Evolutionary conservation across 495 filamentous ascomycete species (phyloP).

Genomic region (Penicillium malachiteum): DNA sequence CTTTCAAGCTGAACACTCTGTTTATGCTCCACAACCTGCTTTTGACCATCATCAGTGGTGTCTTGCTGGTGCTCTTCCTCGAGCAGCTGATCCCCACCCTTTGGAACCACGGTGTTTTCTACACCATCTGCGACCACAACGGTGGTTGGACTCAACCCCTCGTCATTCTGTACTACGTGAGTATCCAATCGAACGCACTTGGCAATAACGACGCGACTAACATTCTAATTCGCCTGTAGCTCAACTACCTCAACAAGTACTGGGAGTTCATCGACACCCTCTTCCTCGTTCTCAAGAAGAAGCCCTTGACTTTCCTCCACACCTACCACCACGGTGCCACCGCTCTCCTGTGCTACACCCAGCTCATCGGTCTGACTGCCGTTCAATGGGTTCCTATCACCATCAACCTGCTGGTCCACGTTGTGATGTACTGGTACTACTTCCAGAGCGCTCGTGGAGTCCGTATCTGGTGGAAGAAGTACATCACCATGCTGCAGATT

Average conservation of each 20-base stretch:
- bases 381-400: conserved; percentile 69
- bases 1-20: conserved; percentile 60
- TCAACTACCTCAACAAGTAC: conserved; percentile 75
- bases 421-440: conserved; percentile 71
- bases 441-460: conserved; percentile 60
- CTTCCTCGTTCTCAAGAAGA: conserved; percentile 74
- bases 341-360: conserved; percentile 69
- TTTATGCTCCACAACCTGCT: conserved; percentile 73
- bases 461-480: conserved; percentile 62
- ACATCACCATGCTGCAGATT: conserved; percentile 58
- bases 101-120: conserved; percentile 59
- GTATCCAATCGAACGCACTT: conserved; percentile 20
- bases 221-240: conserved; percentile 34
- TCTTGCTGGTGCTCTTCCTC: conserved; percentile 60
- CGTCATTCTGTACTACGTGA: conserved; percentile 67
- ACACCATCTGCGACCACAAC: conserved; percentile 60
- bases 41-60: conserved; percentile 60
- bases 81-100: conserved; percentile 65
- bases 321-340: conserved; percentile 75
- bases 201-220: conserved; percentile 17
- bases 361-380: conserved; percentile 65
- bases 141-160: conserved; percentile 67
- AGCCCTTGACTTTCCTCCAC: conserved; percentile 75
- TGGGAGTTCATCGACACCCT: conserved; percentile 67
- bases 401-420: conserved; percentile 67